Base-by-base conservation (phyloP, 75 land plant genomes). In the Pinus albicaulis region DNA sequence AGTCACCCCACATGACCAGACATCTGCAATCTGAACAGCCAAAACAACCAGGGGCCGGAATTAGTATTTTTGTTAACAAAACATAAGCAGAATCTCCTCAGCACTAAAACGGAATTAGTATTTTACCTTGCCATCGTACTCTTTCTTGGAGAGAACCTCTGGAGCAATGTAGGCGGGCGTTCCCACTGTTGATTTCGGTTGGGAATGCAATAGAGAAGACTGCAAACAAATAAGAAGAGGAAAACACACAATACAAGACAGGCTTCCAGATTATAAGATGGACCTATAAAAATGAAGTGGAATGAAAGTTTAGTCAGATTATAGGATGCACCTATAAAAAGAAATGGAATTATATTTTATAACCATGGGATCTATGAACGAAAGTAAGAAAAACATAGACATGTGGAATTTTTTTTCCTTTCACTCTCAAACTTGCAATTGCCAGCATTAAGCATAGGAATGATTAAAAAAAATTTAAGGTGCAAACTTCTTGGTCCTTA, bases 1-100 rank as follows among this genome's bases (percentile, higher is more conserved):
- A 24, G 97, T 94, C 66, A 94, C 97, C 41, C 97, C 97, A 76
- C 92, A 92, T 4, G 97, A 94, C 97, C 95, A 92, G 26, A 94
- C 97, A 81, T 94, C 97, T 77, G 97, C 92, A 75, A 94, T 90
- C 97, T 92, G 83, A 26, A 81, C 41, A 38, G 22, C 38, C 16
- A n/a, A 14, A 53, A 38, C 55, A 17, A 15, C 10, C 3, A 75
- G 24, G 74, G 5, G 7, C 14, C 17, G 6, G 25, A 64, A 17
- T 34, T 16, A 64, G 6, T 15, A 64, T 34, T 13, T 20, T 41
- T 11, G 5, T 48, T 10, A 48, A 48, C 53, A 48, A 48, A 48
- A 2, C 10, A 48, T 48, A 48, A 48, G 12, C 53, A 48, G 53
- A 48, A 48, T 10, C 53, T 48, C 53, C 53, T 10, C 12, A 48